These are phyloP conservation scores for Chlorella ohadii DNA, from an alignment of 139 green algal species.

Conservation along the genomic window DNA sequence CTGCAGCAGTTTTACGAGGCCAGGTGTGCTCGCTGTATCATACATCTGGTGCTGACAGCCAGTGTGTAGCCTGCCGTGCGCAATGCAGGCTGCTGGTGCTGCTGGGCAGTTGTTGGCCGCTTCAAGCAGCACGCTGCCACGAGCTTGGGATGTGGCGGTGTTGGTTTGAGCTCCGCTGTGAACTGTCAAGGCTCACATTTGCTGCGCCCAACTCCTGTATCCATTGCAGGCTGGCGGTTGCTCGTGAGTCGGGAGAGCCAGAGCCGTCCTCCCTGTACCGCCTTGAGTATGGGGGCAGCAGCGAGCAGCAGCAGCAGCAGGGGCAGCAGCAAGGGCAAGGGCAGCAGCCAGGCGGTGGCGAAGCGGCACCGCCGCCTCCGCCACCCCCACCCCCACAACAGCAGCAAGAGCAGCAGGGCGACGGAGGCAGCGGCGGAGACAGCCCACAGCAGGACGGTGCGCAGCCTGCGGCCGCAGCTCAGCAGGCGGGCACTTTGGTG, in stretches of 20 bases:
- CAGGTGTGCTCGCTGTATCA: neutral
- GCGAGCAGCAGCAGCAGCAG: neutral
- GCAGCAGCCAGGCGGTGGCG: neutral
- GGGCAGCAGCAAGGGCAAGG: neutral
- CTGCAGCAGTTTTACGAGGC: slow-evolving; percentile 42
- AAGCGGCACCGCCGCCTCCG: no score
- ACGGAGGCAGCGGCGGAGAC: neutral
- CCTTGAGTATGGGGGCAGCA: neutral
- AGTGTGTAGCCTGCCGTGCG: no score
- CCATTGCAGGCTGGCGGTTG: slow-evolving; percentile 1
- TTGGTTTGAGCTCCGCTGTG: no score
- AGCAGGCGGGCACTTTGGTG: neutral
- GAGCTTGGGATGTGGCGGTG: no score
- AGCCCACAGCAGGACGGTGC: neutral
- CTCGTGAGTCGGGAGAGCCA: neutral
- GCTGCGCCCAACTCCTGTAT: no score
- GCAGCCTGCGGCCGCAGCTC: neutral
- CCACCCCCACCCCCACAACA: neutral
- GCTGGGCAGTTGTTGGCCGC: no score
- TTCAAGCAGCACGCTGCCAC: no score
- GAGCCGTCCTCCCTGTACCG: neutral
- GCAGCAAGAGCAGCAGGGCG: neutral
- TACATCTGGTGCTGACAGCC: no score
- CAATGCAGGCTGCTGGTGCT: no score
- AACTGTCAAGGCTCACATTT: no score